A percentile compares a stretch with the other conserved stretches of the same genome.
These are phyloP conservation scores for Hericium rajendrae DNA, from an alignment of 768 basidiomycete species.

Conservation along the genomic window DNA sequence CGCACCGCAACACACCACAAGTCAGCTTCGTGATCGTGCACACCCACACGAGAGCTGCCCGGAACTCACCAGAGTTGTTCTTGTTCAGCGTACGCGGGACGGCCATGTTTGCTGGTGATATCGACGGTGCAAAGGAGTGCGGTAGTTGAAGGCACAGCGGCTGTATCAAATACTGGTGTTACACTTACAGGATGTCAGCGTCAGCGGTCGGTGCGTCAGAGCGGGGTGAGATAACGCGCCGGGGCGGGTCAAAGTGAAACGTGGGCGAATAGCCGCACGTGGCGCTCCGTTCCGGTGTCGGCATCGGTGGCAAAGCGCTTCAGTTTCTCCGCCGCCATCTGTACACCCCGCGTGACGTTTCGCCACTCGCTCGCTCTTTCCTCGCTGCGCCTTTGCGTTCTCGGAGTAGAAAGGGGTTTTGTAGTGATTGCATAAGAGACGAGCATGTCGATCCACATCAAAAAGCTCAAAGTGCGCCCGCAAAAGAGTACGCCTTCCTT, in stretches of 20 bases:
- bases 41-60: not conserved
- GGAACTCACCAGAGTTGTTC: constrained; percentile 72
- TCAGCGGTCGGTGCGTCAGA: not conserved
- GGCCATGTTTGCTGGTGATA: constrained; percentile 13
- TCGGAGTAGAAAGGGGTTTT: too few relatives aligned
- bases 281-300: not conserved
- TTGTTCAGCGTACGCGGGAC: constrained; percentile 52
- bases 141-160: too few relatives aligned
- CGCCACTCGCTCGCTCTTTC: too few relatives aligned
- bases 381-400: too few relatives aligned
- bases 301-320: too few relatives aligned
- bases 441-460: constrained; percentile 41
- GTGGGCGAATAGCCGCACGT: not conserved
- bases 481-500: constrained; percentile 44
- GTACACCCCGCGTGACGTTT: too few relatives aligned
- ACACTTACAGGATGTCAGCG: too few relatives aligned
- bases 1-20: not conserved
- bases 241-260: not conserved
- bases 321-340: too few relatives aligned
- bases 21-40: not conserved
- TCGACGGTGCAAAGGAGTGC: not conserved
- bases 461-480: constrained; percentile 73
- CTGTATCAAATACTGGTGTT: too few relatives aligned
- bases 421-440: not conserved
- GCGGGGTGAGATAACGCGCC: not conserved